Base-by-base conservation (phyloP, 1,284 basidiomycete genomes). In the Cutaneotrichosporon cavernicola region DNA sequence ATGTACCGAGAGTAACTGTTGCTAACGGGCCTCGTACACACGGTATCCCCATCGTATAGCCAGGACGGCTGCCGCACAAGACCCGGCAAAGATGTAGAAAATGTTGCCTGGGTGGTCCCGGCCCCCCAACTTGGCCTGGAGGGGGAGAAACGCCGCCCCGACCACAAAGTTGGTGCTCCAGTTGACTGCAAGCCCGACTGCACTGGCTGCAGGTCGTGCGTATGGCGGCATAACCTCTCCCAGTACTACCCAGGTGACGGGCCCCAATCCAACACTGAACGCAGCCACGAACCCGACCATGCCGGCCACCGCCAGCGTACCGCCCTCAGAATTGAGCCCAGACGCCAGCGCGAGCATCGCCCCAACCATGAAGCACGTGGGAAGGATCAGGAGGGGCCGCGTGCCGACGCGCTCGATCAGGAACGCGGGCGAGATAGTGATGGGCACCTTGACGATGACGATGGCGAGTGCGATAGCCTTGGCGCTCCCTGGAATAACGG, bases 391-490 rank as follows among this genome's bases (percentile, higher is more conserved):
- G 6, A 78, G 69, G 0, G 65, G 67, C 16, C 64, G 58, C 5
- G 72, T 66, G 5, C 73, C 73, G 11, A 72, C 21, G 11, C 71
- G 70, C 72, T 78, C 73, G 64, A 83, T 78, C 32, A 83, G 69
- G 63, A 78, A 77, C 6, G 81, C 80, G 7, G 82, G 81, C 8
- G 81, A 68, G 52, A 80, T 76, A 0, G 82, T 83, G 63, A 82
- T 73, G 18, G 80, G 69, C 32, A 81, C 70, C 67, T 83, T 84
- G 65, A 75, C 68, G 8, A 73, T 47, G 31, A 79, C 72, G 62
- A 81, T 71, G 60, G 70, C 67, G 3, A 81, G 69, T 10, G 79
- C 76, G 40, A 81, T 68, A 18, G 74, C 60, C 21, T 72, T 69
- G 1, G 79, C 76, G 62, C 73, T 72, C 9, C 65, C 64, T 10